These are phyloP conservation scores for Brassica incana DNA, from an alignment of 345 rosid genomes.

Conservation along the genomic window DNA sequence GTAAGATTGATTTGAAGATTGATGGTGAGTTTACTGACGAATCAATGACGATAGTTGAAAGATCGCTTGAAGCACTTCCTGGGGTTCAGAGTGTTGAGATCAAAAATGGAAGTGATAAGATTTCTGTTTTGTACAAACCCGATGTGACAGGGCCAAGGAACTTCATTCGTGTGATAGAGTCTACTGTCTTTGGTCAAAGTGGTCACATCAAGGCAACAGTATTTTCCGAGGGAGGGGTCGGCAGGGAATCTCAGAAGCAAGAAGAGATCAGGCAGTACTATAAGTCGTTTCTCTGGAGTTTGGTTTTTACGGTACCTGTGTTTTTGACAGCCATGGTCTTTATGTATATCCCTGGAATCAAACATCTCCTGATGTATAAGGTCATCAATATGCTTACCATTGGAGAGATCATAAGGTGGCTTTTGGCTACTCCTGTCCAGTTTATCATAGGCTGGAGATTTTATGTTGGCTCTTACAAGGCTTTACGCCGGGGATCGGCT, in stretches of 20 bases:
- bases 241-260: conserved; percentile 56
- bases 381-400: conserved; percentile 71
- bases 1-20: conserved; percentile 69
- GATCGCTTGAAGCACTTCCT: conserved; percentile 81
- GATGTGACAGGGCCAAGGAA: conserved; percentile 79
- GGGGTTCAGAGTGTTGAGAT: conserved; percentile 58
- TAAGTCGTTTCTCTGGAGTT: conserved; percentile 76
- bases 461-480: conserved; percentile 75
- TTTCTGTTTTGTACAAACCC: conserved; percentile 67
- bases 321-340: conserved; percentile 82
- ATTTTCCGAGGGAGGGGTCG: conserved; percentile 66
- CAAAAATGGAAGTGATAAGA: conserved; percentile 38
- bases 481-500: conserved; percentile 77
- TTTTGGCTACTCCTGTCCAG: conserved; percentile 78
- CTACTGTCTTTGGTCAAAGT: conserved; percentile 66
- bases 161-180: conserved; percentile 72
- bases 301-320: conserved; percentile 80
- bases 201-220: conserved; percentile 68
- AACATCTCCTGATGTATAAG: conserved; percentile 56
- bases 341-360: conserved; percentile 73
- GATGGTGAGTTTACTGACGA: conserved; percentile 58
- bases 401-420: conserved; percentile 74
- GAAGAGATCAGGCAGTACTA: conserved; percentile 67
- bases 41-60: conserved; percentile 53
- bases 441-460: conserved; percentile 83